Conservation (phyloP, 306 rosid species). For the Citrullus mucosospermus region DNA sequence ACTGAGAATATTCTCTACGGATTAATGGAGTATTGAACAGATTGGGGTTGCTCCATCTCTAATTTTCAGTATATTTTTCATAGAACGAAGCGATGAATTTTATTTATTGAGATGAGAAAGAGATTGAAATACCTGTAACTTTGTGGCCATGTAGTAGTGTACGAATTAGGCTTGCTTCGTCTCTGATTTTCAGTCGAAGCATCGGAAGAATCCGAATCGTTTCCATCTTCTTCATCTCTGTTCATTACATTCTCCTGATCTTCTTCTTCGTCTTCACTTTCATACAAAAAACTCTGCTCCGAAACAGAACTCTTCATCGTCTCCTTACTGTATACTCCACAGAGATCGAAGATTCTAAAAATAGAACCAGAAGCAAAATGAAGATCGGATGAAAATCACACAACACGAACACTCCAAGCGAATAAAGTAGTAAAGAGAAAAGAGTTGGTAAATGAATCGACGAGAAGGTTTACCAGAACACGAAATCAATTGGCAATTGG, state of each 20-base stretch:
- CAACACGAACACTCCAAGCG: not conserved
- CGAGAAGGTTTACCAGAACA: no score
- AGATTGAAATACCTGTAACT: slow-evolving; percentile 59
- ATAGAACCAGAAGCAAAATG: not conserved
- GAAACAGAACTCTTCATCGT: slow-evolving; percentile 30
- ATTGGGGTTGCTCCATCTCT: no score
- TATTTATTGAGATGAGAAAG: not conserved
- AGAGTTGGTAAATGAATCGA: no score
- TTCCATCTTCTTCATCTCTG: slow-evolving; percentile 47
- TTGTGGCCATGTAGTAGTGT: slow-evolving; percentile 80
- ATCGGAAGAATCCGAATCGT: slow-evolving; percentile 67
- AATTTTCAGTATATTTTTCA: no score
- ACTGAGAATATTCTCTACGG: not conserved
- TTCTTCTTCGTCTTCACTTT: slow-evolving; percentile 50
- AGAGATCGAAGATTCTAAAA: not conserved
- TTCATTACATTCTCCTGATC: slow-evolving; percentile 45
- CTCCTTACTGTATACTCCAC: not conserved
- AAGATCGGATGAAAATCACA: not conserved
- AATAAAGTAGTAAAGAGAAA: no score
- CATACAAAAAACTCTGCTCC: slow-evolving; percentile 61
- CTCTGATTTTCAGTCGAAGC: slow-evolving; percentile 42
- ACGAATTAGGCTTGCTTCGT: slow-evolving; percentile 50
- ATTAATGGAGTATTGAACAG: not conserved
- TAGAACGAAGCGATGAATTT: not conserved
- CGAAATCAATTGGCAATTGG: not conserved